Evolutionary conservation across 495 filamentous ascomycete species (phyloP).

Genomic region (Neurospora cerealis): DNA sequence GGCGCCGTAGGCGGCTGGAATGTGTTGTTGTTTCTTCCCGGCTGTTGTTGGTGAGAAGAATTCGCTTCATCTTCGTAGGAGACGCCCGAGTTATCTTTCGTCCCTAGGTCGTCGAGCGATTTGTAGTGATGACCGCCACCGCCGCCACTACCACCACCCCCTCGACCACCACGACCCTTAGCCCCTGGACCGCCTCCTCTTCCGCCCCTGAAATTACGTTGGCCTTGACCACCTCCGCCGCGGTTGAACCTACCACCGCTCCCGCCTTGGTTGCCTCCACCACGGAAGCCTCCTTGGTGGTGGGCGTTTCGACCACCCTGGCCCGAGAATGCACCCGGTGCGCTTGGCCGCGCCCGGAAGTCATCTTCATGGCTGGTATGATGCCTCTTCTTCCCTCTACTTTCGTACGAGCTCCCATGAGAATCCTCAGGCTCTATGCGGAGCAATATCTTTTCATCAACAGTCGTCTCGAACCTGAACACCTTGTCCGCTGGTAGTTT

Average conservation of each 20-base stretch:
- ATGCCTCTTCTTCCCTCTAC: constrained; percentile 46
- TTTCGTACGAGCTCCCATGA: constrained; percentile 49
- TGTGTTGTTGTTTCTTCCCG: not conserved
- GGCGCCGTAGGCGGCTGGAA: constrained; percentile 11
- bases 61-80: constrained; percentile 31
- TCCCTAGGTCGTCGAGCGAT: constrained; percentile 32
- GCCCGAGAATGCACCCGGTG: constrained; percentile 1
- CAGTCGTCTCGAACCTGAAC: constrained; percentile 63
- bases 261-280: not conserved
- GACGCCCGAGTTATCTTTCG: constrained; percentile 27
- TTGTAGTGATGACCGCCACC: constrained; percentile 23
- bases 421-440: constrained; percentile 62
- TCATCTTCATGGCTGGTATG: constrained; percentile 43
- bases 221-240: constrained; percentile 12
- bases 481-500: constrained; percentile 54
- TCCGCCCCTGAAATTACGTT: constrained; percentile 22
- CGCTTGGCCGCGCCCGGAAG: constrained; percentile 14
- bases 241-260: not conserved
- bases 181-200: constrained; percentile 10
- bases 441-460: constrained; percentile 79
- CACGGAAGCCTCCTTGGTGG: not conserved
- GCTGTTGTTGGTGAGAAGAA: not conserved
- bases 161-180: constrained; percentile 15
- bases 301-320: not conserved
- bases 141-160: constrained; percentile 22